phyloP scores from a whole-genome alignment of 441 rosid species.

The Populus hybrid region DNA sequence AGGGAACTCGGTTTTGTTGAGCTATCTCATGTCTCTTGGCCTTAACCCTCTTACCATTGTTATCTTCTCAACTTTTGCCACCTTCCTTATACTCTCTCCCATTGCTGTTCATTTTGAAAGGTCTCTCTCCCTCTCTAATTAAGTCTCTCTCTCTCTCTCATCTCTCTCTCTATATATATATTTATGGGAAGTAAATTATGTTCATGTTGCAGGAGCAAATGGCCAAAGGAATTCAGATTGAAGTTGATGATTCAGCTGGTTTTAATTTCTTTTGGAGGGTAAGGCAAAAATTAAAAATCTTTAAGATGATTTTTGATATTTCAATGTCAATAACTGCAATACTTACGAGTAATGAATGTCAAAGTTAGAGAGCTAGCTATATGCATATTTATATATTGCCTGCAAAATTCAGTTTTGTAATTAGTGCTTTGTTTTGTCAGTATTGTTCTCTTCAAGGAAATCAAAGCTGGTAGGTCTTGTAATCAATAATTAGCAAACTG shows the following conservation, averaged over 20 bases:
- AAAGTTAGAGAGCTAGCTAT: background rate
- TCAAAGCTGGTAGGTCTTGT: no score
- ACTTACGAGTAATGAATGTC: background rate
- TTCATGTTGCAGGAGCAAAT: constrained; percentile 54
- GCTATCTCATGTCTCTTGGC: constrained; percentile 82
- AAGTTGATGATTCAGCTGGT: constrained; percentile 62
- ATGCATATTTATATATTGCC: background rate
- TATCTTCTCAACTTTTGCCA: constrained; percentile 62
- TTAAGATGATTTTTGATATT: no score
- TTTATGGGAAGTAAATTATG: background rate
- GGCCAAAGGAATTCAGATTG: constrained; percentile 57
- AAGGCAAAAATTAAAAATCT: constrained; percentile 11
- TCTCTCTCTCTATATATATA: background rate
- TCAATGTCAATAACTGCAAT: background rate
- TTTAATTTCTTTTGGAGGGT: constrained; percentile 78
- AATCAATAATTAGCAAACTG: no score
- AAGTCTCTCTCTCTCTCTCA: background rate
- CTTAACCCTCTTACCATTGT: constrained; percentile 62
- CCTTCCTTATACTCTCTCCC: constrained; percentile 62
- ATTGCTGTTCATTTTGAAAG: constrained; percentile 75
- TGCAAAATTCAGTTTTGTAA: background rate
- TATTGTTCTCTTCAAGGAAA: no score
- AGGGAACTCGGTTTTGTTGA: constrained; percentile 54
- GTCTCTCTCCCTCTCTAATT: no score
- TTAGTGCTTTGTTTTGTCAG: no score